Percentiles rank a stretch among this genome's conserved stretches.
Evolutionary conservation across 2,329 filamentous ascomycete species (phyloP).

Genomic region (Thelonectria rubi): DNA sequence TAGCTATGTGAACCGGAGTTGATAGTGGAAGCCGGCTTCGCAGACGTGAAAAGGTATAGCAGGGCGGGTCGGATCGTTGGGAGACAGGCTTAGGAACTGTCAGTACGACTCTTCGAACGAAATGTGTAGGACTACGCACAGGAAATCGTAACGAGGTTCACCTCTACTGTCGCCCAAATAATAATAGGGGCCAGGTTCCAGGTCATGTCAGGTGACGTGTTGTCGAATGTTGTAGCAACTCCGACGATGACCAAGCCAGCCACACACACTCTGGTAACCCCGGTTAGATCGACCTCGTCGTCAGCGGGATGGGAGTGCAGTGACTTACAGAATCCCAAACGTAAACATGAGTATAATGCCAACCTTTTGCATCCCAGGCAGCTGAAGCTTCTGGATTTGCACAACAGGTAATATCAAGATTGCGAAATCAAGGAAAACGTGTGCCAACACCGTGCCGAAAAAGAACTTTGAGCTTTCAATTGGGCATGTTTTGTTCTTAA

Average conservation of each 20-base stretch:
- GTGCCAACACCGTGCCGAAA: conserved; percentile 45
- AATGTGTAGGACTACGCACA: conserved; percentile 12
- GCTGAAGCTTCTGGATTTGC: conserved; percentile 43
- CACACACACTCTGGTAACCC: conserved; percentile 27
- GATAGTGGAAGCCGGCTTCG: conserved; percentile 24
- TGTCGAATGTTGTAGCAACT: conserved; percentile 28
- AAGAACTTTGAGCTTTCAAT: conserved; percentile 46
- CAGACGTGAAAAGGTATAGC: conserved; percentile 33
- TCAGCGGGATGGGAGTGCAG: neutral
- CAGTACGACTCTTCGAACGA: neutral
- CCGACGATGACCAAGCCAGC: conserved; percentile 37
- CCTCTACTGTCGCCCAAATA: conserved; percentile 39
- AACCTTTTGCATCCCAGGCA: conserved; percentile 41
- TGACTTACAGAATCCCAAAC: conserved; percentile 45
- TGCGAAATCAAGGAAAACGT: conserved; percentile 44
- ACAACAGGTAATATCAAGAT: conserved; percentile 45
- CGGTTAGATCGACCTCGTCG: no score
- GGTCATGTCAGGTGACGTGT: conserved; percentile 28
- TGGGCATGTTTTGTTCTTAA: conserved; percentile 20
- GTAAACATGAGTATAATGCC: conserved; percentile 43
- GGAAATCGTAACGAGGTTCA: conserved; percentile 39
- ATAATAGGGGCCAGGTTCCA: conserved; percentile 38
- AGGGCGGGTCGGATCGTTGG: conserved; percentile 36
- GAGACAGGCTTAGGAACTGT: conserved; percentile 27
- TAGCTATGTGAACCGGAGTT: conserved; percentile 32